phyloP scores from a whole-genome alignment of 2,329 filamentous ascomycete genomes.

The Diaporthe longicolla region DNA sequence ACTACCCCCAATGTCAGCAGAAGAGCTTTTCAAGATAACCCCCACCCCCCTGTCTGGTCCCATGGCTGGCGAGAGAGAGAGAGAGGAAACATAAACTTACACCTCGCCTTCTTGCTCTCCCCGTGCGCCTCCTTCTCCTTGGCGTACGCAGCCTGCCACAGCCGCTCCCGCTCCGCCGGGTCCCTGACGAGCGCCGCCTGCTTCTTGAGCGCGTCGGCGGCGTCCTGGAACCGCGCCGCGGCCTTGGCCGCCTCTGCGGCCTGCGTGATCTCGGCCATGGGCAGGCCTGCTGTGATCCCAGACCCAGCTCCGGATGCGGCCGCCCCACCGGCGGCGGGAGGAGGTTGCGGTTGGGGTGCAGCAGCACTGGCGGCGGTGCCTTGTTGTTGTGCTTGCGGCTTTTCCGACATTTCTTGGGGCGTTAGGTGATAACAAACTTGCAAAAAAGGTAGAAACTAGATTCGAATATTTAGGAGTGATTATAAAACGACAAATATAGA shows the following conservation, averaged over 20 bases:
- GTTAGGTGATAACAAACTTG: background rate
- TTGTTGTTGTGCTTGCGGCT: slow-evolving; percentile 30
- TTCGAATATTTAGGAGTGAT: background rate
- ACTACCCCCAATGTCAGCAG: slow-evolving; percentile 15
- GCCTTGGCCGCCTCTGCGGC: slow-evolving; percentile 39
- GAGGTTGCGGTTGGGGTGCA: background rate
- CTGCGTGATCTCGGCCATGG: slow-evolving; percentile 31
- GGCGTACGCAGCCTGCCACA: slow-evolving; percentile 39
- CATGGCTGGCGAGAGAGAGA: no score
- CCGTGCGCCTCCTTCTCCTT: slow-evolving; percentile 43
- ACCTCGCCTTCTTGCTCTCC: slow-evolving; percentile 42
- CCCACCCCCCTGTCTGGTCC: no score
- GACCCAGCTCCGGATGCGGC: background rate
- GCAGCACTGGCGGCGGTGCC: slow-evolving; percentile 22
- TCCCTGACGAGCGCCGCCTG: slow-evolving; percentile 37
- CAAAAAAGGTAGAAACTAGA: no score
- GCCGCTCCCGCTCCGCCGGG: slow-evolving; percentile 38
- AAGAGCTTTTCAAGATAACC: no score
- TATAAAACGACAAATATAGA: background rate
- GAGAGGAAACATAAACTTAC: slow-evolving; percentile 20
- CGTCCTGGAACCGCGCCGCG: slow-evolving; percentile 39
- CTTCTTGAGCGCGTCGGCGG: slow-evolving; percentile 41
- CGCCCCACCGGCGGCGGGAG: background rate
- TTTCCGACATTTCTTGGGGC: slow-evolving; percentile 17
- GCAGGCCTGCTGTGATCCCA: background rate